A percentile compares a stretch with the other conserved stretches of the same genome.
phyloP scores from a whole-genome alignment of 805 yeast genomes.

The Saturnispora dispora region DNA sequence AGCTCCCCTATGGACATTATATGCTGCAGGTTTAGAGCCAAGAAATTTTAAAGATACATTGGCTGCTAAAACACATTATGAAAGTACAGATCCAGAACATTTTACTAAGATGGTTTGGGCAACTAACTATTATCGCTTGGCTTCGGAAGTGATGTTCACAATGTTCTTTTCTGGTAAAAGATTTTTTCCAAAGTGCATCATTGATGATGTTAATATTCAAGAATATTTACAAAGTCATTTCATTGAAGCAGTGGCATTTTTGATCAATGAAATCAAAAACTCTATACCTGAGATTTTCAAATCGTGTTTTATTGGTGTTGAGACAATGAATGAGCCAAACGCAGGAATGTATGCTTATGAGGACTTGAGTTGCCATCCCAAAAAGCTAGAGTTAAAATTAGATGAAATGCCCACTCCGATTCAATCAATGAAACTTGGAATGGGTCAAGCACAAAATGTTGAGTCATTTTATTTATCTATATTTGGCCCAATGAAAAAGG shows the following conservation, averaged over 20 bases:
- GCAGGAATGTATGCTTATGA: conserved; percentile 60
- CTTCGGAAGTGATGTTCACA: conserved; percentile 74
- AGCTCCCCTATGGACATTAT: conserved; percentile 88
- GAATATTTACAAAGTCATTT: conserved; percentile 63
- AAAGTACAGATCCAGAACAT: conserved; percentile 33
- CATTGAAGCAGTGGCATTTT: conserved; percentile 40
- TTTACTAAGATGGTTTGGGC: conserved; percentile 92
- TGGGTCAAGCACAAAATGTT: conserved; percentile 62
- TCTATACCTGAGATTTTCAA: conserved; percentile 38
- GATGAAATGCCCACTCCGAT: conserved; percentile 80
- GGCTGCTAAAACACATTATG: conserved; percentile 72
- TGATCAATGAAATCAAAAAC: conserved; percentile 34
- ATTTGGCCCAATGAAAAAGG: conserved; percentile 68
- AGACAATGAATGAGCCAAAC: conserved; percentile 80
- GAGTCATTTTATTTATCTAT: conserved; percentile 63
- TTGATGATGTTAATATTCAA: conserved; percentile 71
- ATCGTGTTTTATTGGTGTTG: conserved; percentile 61
- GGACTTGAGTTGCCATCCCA: conserved; percentile 47
- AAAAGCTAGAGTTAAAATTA: conserved; percentile 55
- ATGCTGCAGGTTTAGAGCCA: conserved; percentile 84
- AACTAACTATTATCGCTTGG: conserved; percentile 71
- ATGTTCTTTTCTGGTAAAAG: conserved; percentile 70
- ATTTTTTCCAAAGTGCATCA: conserved; percentile 66
- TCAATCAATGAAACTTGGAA: conserved; percentile 66
- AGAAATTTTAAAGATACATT: conserved; percentile 58